Base-by-base conservation (phyloP, 2,329 filamentous ascomycete species). In the Amylocarpus encephaloides region DNA sequence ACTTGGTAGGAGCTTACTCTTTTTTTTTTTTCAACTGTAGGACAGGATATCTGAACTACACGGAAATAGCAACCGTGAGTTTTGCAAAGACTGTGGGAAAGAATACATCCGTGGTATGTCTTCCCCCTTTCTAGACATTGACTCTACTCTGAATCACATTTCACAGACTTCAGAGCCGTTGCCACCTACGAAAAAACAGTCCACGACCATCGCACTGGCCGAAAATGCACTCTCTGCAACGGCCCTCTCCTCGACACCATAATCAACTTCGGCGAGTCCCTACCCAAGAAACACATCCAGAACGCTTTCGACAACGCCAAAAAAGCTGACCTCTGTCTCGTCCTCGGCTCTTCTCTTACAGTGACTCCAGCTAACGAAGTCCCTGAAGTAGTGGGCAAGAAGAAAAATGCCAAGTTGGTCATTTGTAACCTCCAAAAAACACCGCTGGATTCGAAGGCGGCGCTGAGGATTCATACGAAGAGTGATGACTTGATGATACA, bases 351-450 rank as follows among this genome's bases (percentile, higher is more conserved):
- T 1, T 75, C 71, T 0, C 62, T 75, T 10, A 74, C 69, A 0
- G 68, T 75, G 1, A 62, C 66, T 0, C 72, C 72, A 0, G 71
- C 72, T 0, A 69, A 67, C 44, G 65, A 67, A 16, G 68, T 75
- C 9, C 71, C 72, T 0, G 66, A 68, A 39, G 60, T 61, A 0
- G 65, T 67, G 0, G 68, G 68, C 1, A 50, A 57, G 13, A 64
- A 56, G 9, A 59, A 58, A 15, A 55, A 51, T 3, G 66, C 63
- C 0, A 66, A 65, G 19, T 64, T 75, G 2, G 67, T 59, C 0
- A 73, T 76, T 15, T 75, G 73, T 52, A 75, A 76, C 43, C 61
- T 76, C 2, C 73, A 76, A 46, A 62, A 63, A 1, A 75, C 72
- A 3, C 69, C 69, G 0, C 43, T 72, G 3, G 72, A 76, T 34